Percentiles rank a stretch among this genome's conserved stretches.
Conservation (phyloP, 1,284 basidiomycete species). For the Heterobasidion irregulare region DNA sequence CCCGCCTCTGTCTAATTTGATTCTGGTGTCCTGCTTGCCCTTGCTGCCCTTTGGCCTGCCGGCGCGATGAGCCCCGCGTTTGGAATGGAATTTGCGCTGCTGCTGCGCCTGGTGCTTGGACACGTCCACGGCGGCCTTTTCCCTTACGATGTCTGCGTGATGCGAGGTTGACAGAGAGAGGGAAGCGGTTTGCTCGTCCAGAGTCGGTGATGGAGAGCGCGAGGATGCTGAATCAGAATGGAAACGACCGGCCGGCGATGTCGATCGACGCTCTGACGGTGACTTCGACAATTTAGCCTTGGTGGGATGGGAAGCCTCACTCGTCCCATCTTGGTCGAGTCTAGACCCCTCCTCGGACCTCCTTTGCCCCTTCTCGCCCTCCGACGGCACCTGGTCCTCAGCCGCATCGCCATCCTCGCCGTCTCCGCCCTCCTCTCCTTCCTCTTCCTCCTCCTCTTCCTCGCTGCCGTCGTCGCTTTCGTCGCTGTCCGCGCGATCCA, state of each 20-base stretch:
- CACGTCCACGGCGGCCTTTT: slow-evolving; percentile 58
- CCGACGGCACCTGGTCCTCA: background rate
- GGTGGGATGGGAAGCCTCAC: background rate
- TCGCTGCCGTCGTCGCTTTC: slow-evolving; percentile 27
- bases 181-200: background rate
- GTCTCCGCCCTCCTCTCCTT: slow-evolving; percentile 19
- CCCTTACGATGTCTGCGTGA: slow-evolving; percentile 31
- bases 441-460: slow-evolving; percentile 24
- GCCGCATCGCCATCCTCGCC: background rate
- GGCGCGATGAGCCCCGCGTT: slow-evolving; percentile 52
- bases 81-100: slow-evolving; percentile 67
- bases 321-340: background rate
- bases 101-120: slow-evolving; percentile 53
- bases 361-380: background rate
- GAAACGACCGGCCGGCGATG: background rate
- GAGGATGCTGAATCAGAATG: background rate
- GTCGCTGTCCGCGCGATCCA: slow-evolving; percentile 21
- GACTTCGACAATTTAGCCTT: background rate
- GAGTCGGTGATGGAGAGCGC: background rate
- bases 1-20: slow-evolving; percentile 53
- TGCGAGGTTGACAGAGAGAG: slow-evolving; percentile 1
- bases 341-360: background rate
- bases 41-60: slow-evolving; percentile 80
- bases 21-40: slow-evolving; percentile 67
- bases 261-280: background rate